Percentiles rank a stretch among this genome's conserved stretches.
Evolutionary conservation across 352 stramenopile genomes (phyloP).

Genomic region (Discostella stelligera): DNA sequence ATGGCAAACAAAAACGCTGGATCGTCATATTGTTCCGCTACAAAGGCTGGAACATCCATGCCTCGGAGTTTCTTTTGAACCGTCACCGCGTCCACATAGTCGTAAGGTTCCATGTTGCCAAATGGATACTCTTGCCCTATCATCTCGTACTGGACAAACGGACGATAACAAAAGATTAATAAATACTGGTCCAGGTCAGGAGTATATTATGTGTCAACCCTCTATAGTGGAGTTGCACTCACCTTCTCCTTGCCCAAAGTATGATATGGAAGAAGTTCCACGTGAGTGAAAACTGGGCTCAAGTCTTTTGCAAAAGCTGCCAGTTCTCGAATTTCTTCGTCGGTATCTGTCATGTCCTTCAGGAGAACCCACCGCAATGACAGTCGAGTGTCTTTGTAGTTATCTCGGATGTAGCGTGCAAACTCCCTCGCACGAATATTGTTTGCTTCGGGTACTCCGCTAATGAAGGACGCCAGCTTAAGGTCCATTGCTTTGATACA

Average conservation of each 20-base stretch:
- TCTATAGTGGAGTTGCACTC: neutral
- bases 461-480: constrained; percentile 47
- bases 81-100: constrained; percentile 49
- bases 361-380: constrained; percentile 64
- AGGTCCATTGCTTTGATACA: constrained; percentile 73
- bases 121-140: constrained; percentile 48
- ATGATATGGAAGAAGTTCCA: constrained; percentile 69
- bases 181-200: too few species aligned
- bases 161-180: neutral
- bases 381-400: constrained; percentile 54
- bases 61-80: constrained; percentile 41
- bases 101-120: constrained; percentile 51
- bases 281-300: constrained; percentile 45
- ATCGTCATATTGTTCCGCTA: constrained; percentile 22
- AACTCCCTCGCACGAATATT: constrained; percentile 56
- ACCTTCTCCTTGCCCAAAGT: constrained; percentile 56
- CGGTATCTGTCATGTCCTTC: constrained; percentile 60
- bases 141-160: constrained; percentile 32
- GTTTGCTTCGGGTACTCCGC: constrained; percentile 31
- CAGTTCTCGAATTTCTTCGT: constrained; percentile 52
- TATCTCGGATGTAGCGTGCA: constrained; percentile 54
- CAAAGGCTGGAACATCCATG: constrained; percentile 30
- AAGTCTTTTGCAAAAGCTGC: constrained; percentile 58
- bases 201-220: too few species aligned
- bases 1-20: too few species aligned